Conservation (phyloP, 805 yeast genomes). For the Yarrowia sp. region DNA sequence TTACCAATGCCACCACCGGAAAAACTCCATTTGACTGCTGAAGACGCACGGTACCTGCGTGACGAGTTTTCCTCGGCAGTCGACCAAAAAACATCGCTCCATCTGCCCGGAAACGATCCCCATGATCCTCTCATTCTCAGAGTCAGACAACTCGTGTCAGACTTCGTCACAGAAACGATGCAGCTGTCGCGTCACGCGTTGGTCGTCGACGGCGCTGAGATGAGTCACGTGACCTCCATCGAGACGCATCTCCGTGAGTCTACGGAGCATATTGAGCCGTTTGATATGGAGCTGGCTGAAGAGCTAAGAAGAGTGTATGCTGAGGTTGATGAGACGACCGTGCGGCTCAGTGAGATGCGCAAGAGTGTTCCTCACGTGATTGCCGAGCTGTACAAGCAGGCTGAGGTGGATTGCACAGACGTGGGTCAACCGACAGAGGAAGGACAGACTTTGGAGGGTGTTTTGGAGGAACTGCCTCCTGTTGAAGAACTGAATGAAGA, state of each 20-base stretch:
- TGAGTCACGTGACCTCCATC: constrained; percentile 47
- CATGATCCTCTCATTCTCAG: constrained; percentile 56
- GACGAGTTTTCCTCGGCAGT: constrained; percentile 54
- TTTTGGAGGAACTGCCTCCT: constrained; percentile 10
- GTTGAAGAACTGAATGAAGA: background rate
- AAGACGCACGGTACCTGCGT: constrained; percentile 61
- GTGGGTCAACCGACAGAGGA: background rate
- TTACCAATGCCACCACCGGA: constrained; percentile 48
- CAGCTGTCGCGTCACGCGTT: constrained; percentile 64
- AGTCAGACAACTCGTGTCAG: constrained; percentile 51
- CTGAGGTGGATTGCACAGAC: background rate
- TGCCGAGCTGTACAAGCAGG: constrained; percentile 4
- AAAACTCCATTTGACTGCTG: constrained; percentile 56
- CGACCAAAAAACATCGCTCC: constrained; percentile 56
- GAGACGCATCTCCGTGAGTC: constrained; percentile 43
- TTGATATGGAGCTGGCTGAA: constrained; percentile 69
- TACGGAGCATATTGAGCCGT: constrained; percentile 64
- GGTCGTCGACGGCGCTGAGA: constrained; percentile 62
- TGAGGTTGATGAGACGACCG: constrained; percentile 68
- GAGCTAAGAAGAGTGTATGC: constrained; percentile 62
- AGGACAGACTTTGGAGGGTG: background rate
- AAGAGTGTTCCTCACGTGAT: constrained; percentile 46
- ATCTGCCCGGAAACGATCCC: constrained; percentile 53
- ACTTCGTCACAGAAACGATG: constrained; percentile 59
- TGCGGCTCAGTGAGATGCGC: constrained; percentile 62